Evolutionary conservation across 805 yeast genomes (phyloP), one percentile per base, ranked within the genome.

Genomic region (Candida corydali): DNA sequence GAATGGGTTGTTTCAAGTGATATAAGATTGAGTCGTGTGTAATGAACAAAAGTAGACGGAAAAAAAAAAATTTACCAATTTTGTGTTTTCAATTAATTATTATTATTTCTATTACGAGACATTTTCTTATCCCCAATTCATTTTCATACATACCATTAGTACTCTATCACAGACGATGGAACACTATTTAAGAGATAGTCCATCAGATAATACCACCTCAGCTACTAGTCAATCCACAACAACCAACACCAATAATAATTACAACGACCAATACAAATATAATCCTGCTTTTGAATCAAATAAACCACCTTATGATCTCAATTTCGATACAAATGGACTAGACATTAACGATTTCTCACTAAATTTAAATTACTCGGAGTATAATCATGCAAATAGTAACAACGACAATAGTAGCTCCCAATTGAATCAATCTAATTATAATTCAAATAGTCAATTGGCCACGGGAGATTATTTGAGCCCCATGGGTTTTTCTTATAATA

Each of bases 141-240:
- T 7, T 20, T 20, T 20, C 23, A 20, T 7, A 7, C 23, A 26
- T 20, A 20, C 9, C 23, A 7, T 20, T 9, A 20, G 9, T 20
- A 7, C 23, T 7, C 7, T 20, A 7, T 20, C 23, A 20, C 7
- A 7, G 8, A 26, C 34, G 17, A 43, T 43, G 47, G 47, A 40
- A 20, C 39, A 43, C 25, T 43, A 27, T 27, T 36, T 43, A 14
- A 38, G 34, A 22, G 47, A 43, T 23, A 40, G 47, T 38, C 47
- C 47, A 17, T 32, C 42, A 16, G 42, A 36, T 12, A 32, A 32
- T 24, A 34, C 12, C 26, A 14, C 38, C 4, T 23, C 29, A 14
- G 16, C 20, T 14, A 26, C n/a, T 11, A 14, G 26, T 24, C 18
- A 14, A 14, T 11, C 25, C n/a, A 23, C 28, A 10, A 22, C 25